These are phyloP conservation scores for Dendrocalamus sinicus DNA, from an alignment of 176 grass and related monocot species.

Conservation along the genomic window DNA sequence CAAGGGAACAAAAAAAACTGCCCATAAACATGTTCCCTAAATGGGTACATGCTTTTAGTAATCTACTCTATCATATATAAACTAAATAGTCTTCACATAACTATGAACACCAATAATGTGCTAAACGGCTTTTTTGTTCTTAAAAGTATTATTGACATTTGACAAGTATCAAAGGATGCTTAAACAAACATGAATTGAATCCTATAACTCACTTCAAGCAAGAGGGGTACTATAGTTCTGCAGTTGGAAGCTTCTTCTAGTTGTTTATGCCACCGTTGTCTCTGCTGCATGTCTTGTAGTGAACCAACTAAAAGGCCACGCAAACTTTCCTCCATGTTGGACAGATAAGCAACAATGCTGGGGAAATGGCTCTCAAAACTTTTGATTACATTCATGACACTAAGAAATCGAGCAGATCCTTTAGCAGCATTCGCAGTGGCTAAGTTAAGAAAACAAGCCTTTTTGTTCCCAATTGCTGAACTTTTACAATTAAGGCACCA, in stretches of 20 bases:
- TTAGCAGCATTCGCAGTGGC: constrained; percentile 74
- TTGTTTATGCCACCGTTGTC: constrained; percentile 65
- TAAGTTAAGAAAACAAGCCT: constrained; percentile 89
- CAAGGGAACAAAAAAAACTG: not conserved
- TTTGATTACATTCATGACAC: constrained; percentile 56
- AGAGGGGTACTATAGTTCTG: constrained; percentile 67
- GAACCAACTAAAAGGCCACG: constrained; percentile 70
- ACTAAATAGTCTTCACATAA: not conserved
- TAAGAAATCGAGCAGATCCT: constrained; percentile 70
- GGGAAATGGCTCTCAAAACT: constrained; percentile 71
- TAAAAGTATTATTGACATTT: constrained; percentile 33
- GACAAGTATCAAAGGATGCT: constrained; percentile 42
- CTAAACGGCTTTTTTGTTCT: constrained; percentile 14
- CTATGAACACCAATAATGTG: constrained; percentile 15
- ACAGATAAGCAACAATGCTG: constrained; percentile 71
- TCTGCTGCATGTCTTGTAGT: constrained; percentile 66
- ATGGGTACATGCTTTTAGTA: not conserved
- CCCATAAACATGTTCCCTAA: not conserved
- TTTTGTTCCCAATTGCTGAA: constrained; percentile 70
- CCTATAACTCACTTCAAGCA: constrained; percentile 86
- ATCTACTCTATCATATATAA: not conserved
- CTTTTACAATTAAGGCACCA: constrained; percentile 95
- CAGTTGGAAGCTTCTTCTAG: constrained; percentile 75
- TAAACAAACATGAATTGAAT: constrained; percentile 4
- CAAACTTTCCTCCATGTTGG: constrained; percentile 95